These are phyloP conservation scores for Trametes pubescens DNA, from an alignment of 1,284 basidiomycete genomes.

Conservation along the genomic window DNA sequence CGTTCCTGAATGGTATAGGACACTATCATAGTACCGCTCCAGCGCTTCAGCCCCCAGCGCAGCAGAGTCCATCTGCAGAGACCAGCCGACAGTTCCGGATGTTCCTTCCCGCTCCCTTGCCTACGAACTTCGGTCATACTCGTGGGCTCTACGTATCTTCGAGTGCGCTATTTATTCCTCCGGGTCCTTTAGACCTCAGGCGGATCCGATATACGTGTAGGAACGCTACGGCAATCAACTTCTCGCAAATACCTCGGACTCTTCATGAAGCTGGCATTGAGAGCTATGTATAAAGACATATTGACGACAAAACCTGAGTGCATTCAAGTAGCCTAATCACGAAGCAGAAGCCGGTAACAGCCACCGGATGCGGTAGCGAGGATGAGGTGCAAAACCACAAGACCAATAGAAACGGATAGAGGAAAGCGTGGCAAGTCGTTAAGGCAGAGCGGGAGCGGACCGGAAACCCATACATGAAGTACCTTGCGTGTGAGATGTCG, in stretches of 20 bases:
- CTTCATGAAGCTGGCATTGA: not conserved
- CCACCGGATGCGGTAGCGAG: not conserved
- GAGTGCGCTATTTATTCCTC: too few species aligned
- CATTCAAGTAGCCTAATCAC: not conserved
- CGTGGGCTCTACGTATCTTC: not conserved
- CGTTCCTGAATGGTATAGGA: too few species aligned
- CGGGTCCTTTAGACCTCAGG: not conserved
- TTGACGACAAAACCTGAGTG: not conserved
- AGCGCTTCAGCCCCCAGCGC: too few species aligned
- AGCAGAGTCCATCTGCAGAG: too few species aligned
- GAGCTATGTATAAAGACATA: not conserved
- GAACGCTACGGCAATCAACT: not conserved
- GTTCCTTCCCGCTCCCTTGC: too few species aligned
- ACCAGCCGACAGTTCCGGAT: too few species aligned
- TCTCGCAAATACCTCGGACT: not conserved
- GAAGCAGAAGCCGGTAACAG: not conserved
- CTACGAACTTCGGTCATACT: too few species aligned
- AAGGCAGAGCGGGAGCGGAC: not conserved
- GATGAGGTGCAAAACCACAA: not conserved
- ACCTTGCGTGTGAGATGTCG: not conserved
- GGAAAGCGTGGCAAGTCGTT: not conserved
- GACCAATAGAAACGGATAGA: not conserved
- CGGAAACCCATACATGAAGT: not conserved
- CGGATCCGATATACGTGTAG: not conserved
- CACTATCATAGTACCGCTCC: too few species aligned